phyloP scores from a whole-genome alignment of 2,329 filamentous ascomycete species.

The Ophiocordyceps camponoti-rufipedis region DNA sequence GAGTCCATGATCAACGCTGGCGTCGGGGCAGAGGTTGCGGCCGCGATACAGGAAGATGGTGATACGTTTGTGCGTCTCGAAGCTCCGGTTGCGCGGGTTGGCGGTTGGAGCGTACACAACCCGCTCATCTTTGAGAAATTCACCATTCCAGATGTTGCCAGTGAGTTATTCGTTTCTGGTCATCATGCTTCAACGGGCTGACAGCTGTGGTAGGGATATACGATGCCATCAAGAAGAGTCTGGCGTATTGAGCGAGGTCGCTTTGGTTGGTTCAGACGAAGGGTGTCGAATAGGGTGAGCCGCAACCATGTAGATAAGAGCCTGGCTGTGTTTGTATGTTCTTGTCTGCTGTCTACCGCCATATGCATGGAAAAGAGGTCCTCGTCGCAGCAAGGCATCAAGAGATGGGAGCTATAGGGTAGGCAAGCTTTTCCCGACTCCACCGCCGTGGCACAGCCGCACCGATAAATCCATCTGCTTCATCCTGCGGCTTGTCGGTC shows the following conservation, averaged over 20 bases:
- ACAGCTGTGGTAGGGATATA: constrained; percentile 38
- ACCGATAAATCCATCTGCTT: background rate
- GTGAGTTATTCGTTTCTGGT: constrained; percentile 33
- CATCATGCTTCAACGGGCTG: constrained; percentile 1
- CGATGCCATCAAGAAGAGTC: constrained; percentile 47
- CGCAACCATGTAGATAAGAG: background rate
- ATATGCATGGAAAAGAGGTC: too few relatives aligned
- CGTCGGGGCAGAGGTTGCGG: constrained; percentile 75
- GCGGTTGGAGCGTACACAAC: constrained; percentile 78
- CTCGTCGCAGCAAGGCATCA: too few relatives aligned
- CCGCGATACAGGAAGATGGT: constrained; percentile 63
- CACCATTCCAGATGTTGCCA: constrained; percentile 68
- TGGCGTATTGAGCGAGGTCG: constrained; percentile 35
- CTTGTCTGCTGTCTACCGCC: too few relatives aligned
- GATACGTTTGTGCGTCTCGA: constrained; percentile 67
- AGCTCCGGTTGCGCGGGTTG: constrained; percentile 68
- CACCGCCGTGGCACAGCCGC: background rate
- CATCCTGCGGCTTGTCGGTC: background rate
- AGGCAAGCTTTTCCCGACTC: background rate
- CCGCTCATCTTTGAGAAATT: constrained; percentile 66
- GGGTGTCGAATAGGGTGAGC: background rate
- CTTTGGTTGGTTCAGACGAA: too few relatives aligned
- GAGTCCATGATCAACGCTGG: constrained; percentile 86
- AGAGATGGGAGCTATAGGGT: background rate
- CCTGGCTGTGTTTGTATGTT: background rate